Conservation (phyloP, 306 rosid genomes). For the Sechiopsis laciniata region DNA sequence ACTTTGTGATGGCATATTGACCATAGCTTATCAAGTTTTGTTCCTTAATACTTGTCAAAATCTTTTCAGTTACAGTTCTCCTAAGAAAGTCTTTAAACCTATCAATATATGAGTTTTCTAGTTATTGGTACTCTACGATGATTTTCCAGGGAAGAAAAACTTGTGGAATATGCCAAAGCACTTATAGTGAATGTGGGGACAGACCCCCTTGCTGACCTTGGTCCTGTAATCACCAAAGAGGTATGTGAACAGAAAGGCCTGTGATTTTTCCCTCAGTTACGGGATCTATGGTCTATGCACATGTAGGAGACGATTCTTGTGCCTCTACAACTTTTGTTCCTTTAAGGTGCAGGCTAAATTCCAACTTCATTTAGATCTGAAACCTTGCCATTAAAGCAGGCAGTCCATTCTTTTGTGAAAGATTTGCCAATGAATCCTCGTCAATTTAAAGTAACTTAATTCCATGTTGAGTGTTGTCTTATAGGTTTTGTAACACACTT, state of each 20-base stretch:
- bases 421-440: neutral
- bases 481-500: neutral
- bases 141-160: constrained; percentile 46
- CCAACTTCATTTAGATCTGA: neutral
- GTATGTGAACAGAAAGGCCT: constrained; percentile 26
- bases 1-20: neutral
- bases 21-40: constrained; percentile 4
- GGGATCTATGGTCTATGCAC: neutral
- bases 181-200: constrained; percentile 61
- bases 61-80: neutral
- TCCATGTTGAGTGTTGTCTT: neutral
- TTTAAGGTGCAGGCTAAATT: neutral
- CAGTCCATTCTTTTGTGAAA: constrained; percentile 4
- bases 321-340: neutral
- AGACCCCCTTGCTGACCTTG: constrained; percentile 55
- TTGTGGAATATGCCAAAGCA: constrained; percentile 45
- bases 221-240: constrained; percentile 68
- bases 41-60: neutral
- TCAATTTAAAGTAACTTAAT: neutral
- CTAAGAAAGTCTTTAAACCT: neutral
- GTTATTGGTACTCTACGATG: neutral
- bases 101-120: constrained; percentile 13
- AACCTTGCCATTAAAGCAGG: neutral
- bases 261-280: neutral
- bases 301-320: neutral